Evolutionary conservation across 768 basidiomycete species (phyloP), one percentile per base, ranked within the genome.

Genomic region (Mycena leptocephala): DNA sequence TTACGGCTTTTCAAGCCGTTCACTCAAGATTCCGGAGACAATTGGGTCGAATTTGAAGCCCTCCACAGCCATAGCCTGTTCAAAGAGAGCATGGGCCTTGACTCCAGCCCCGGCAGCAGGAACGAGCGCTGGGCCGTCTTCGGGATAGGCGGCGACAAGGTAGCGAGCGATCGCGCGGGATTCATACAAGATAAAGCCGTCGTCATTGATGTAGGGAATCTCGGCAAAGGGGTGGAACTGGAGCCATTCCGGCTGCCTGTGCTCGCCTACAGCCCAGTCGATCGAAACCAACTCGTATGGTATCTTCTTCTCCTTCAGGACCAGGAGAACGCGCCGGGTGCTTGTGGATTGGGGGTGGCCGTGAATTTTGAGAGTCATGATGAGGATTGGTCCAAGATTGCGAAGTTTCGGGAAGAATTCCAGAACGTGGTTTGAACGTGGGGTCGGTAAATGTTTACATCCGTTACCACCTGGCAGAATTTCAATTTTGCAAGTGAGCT

Each of bases 101-200:
- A 78, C n/a, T 51, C 80, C 78, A 11, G 72, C 62, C 20, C 28
- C 37, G 5, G 76, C 43, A 14, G 62, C 75, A 11, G 91, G 90
- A 39, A 89, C 78, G 41, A 91, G 84, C 16, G 76, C 39, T 6
- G 86, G 84, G 43, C 89, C 89, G 72, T 88, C 84, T 41, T 78
- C 61, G 2, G 84, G 79, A 75, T 90, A 87, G 77, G 90, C 90
- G 70, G 78, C 79, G 70, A 84, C 86, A 74, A 91, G 70, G 79
- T 91, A 92, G 26, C 89, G 87, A 8, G 75, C 76, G 55, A 92
- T 90, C 0, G 90, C 89, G 32, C 90, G 88, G 20, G 85, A 85
- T 76, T 90, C 90, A 80, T 86, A 91, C 30, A 92, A 76, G 69
- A 85, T 80, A 78, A 91, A 87, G 7, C 89, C 90, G 53, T 88